Base-by-base conservation (phyloP, 2,329 filamentous ascomycete species). In the Sclerotinia sclerotiorum region DNA sequence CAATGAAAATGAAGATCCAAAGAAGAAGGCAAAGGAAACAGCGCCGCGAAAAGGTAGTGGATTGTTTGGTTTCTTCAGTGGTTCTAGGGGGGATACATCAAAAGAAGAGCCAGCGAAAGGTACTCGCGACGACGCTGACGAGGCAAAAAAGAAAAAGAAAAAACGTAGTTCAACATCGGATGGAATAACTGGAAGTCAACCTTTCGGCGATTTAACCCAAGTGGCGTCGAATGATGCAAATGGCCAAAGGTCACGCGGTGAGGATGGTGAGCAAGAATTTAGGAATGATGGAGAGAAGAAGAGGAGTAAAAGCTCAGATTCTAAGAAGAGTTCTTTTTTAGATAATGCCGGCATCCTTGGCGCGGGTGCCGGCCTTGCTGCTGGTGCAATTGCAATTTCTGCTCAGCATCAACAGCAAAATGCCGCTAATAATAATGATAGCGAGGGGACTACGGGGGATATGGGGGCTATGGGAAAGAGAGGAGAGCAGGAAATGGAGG, bases 301-400 rank as follows among this genome's bases (percentile, higher is more conserved):
- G 69, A 74, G 76, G 64, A 73, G 70, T 54, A 69, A 71, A 60
- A 74, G 73, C n/a, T 72, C 71, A 69, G 74, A 70, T 61, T 73
- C 73, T 24, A 75, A 76, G 65, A 80, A 81, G 78, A 79, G 84
- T 80, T 86, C 86, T 89, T 89, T 89, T 88, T 88, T 89, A 89
- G 87, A 80, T 89, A 87, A 85, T 83, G 85, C 87, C 87, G 87
- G 82, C 84, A 89, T 84, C 84, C 82, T 85, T 86, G 87, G 87
- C 87, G 85, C 84, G 83, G 86, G 87, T 89, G 87, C 81, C 86
- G 87, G 87, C 84, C 77, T 85, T 79, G 83, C 81, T 81, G 82
- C 83, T 79, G 82, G 80, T 77, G 82, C 79, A 72, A 72, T 72
- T 71, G 75, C 76, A 71, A 73, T 76, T 73, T 72, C 73, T 75